Base-by-base conservation (phyloP, 257 asterid genomes). In the Fraxinus cuspidata region DNA sequence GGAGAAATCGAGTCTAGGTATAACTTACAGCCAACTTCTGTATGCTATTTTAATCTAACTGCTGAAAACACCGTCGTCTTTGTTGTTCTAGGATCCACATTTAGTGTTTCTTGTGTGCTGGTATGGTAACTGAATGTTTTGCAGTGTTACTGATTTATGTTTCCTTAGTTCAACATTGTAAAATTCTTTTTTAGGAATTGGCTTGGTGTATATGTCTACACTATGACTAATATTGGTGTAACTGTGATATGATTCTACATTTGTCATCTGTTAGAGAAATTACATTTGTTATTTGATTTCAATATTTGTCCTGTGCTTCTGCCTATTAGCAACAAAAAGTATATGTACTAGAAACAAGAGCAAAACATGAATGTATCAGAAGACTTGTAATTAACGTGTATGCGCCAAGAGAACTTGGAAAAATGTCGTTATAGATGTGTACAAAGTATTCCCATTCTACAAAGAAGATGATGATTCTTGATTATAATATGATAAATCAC, bases 41-140 rank as follows among this genome's bases (percentile, higher is more conserved):
- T 75, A 51, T 63, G 49, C 53, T 70, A 23, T 49, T 58, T 71
- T 81, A 49, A 70, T 51, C 76, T 73, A 74, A 77, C 76, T 58
- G 7, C 47, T 49, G 56, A 40, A 60, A 53, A 15, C 32, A 19
- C n/a, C 31, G 34, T 51, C 28, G 12, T 49, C 69, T 70, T 23
- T 25, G 29, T 13, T 40, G 32, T 27, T 29, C 19, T 28, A 27
- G 27, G 64, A 53, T 53, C 3, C 64, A 53, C 27, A 1, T n/a
- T 19, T 53, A 19, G 9, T 53, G 64, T 53, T 53, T 25, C 27
- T 53, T n/a, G 27, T n/a, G 23, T 53, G 64, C 11, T 53, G 27
- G 9, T 19, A 53, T 53, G 27, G 27, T 53, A 53, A 53, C 64
- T 1, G 64, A 53, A 53, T n/a, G 23, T 53, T 53, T n/a, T 7